Evolutionary conservation across 1,139 yeast genomes (phyloP).

Genomic region (Debaryomycetaceae sp.): DNA sequence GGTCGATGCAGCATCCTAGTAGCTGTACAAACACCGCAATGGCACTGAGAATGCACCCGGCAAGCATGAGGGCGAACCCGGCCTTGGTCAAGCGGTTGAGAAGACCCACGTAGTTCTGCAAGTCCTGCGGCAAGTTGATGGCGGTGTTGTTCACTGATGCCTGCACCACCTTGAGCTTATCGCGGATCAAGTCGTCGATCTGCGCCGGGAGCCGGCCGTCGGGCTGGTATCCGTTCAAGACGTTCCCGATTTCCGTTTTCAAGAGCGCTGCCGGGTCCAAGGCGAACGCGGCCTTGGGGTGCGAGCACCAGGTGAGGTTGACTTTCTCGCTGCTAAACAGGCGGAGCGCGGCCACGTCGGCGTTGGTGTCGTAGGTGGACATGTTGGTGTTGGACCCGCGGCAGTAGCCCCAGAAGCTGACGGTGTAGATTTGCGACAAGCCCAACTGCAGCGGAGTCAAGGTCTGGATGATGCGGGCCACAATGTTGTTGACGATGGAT

Average conservation of each 20-base stretch:
- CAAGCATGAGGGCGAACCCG: conserved; percentile 6
- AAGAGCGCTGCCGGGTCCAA: conserved; percentile 45
- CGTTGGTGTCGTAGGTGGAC: conserved; percentile 4
- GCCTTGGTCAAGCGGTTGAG: conserved; percentile 26
- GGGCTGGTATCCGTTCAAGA: conserved; percentile 12
- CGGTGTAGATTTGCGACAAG: conserved; percentile 48
- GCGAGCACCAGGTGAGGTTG: conserved; percentile 45
- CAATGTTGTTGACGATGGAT: conserved; percentile 34
- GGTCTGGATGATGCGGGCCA: conserved; percentile 6
- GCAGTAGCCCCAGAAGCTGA: conserved; percentile 72
- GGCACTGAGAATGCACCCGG: conserved; percentile 27
- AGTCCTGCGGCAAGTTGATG: conserved; percentile 28
- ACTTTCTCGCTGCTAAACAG: conserved; percentile 25
- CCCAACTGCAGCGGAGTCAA: conserved; percentile 27
- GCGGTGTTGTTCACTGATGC: conserved; percentile 18
- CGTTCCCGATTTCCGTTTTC: conserved; percentile 26
- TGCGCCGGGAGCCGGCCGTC: conserved; percentile 7
- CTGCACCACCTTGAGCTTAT: conserved; percentile 18
- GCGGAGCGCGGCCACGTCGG: conserved; percentile 7
- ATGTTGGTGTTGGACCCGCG: conserved; percentile 29
- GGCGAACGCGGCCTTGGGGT: conserved; percentile 33
- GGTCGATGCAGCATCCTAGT: conserved; percentile 28
- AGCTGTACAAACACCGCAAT: conserved; percentile 26
- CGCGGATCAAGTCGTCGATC: conserved; percentile 11
- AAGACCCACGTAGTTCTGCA: conserved; percentile 21